A percentile compares a stretch with the other conserved stretches of the same genome.
phyloP scores from a whole-genome alignment of 2,329 filamentous ascomycete genomes.

The Neofusicoccum parvum region DNA sequence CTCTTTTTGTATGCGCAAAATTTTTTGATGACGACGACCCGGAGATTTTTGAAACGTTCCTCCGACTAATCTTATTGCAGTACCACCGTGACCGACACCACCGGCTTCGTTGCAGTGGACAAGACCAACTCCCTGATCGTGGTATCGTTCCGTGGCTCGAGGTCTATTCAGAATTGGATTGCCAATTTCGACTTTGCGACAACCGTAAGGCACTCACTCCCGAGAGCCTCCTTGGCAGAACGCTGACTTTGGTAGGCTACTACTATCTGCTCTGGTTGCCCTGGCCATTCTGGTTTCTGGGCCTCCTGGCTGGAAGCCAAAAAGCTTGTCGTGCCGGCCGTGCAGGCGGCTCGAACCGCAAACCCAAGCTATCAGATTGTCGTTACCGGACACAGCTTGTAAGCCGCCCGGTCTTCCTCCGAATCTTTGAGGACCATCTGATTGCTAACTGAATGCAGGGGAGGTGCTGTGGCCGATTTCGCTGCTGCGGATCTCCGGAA shows the following conservation, averaged over 20 bases:
- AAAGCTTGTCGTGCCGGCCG: constrained; percentile 43
- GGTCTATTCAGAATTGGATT: constrained; percentile 63
- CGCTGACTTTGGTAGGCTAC: constrained; percentile 28
- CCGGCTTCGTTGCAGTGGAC: constrained; percentile 52
- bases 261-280: constrained; percentile 50
- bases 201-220: constrained; percentile 21
- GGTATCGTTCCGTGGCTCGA: constrained; percentile 61
- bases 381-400: constrained; percentile 66
- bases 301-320: constrained; percentile 60
- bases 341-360: constrained; percentile 48
- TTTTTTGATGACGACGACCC: neutral
- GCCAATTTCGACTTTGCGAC: constrained; percentile 54
- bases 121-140: constrained; percentile 57
- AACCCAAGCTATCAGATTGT: constrained; percentile 59
- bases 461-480: constrained; percentile 65
- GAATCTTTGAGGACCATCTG: neutral
- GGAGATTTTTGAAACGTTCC: neutral
- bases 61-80: neutral
- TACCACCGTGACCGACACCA: constrained; percentile 36
- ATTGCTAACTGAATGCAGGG: constrained; percentile 31
- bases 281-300: constrained; percentile 61
- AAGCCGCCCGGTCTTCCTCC: constrained; percentile 38
- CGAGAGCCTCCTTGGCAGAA: no score
- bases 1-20: neutral
- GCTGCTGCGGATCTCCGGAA: constrained; percentile 59